These are phyloP conservation scores for Punctularia strigosozonata DNA, from an alignment of 768 basidiomycete species.

Conservation along the genomic window DNA sequence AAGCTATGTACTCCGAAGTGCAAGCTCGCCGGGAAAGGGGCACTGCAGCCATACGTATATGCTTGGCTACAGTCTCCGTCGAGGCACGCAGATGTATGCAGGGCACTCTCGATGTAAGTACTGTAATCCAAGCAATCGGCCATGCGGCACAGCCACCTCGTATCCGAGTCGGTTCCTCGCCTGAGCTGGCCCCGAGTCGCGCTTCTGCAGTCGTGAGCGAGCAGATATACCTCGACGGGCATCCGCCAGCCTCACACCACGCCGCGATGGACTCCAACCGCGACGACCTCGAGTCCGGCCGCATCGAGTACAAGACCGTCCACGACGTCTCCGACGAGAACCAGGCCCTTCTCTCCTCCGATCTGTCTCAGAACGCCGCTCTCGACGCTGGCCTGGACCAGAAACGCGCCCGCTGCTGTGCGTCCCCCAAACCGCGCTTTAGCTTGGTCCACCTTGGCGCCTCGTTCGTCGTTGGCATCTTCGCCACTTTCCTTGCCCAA, in stretches of 20 bases:
- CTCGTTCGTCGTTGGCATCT: slow-evolving; percentile 43
- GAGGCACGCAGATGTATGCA: no score
- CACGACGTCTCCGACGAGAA: background rate
- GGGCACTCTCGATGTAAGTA: no score
- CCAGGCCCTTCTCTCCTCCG: background rate
- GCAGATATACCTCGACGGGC: no score
- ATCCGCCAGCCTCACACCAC: no score
- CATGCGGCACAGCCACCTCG: no score
- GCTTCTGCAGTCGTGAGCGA: no score
- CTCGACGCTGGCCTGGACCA: background rate
- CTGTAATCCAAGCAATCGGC: no score
- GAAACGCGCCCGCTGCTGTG: background rate
- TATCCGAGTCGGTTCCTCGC: no score
- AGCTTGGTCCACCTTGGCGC: slow-evolving; percentile 23
- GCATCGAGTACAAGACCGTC: background rate
- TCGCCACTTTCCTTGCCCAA: slow-evolving; percentile 39
- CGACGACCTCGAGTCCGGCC: background rate
- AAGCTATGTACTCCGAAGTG: no score
- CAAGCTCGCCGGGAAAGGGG: no score
- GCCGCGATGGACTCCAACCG: no score
- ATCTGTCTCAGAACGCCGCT: background rate
- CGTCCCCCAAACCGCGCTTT: background rate
- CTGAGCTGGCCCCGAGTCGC: no score
- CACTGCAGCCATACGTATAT: background rate
- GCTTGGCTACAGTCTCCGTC: background rate